A percentile compares a stretch with the other conserved stretches of the same genome.
phyloP scores from a whole-genome alignment of 169 alveolate species.

The Babesia bovis region DNA sequence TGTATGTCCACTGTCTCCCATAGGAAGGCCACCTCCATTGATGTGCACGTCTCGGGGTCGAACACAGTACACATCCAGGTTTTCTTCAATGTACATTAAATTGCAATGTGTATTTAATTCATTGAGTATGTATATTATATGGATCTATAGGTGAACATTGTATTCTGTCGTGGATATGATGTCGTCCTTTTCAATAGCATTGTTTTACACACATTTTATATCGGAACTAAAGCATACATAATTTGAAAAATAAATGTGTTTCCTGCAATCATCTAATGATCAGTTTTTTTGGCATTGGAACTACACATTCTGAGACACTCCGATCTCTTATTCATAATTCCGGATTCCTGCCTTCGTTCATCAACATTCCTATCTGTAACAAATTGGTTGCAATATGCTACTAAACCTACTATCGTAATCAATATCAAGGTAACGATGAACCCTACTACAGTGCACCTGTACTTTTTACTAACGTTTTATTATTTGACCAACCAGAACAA shows the following conservation, averaged over 20 bases:
- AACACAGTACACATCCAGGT: no score
- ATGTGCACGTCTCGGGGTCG: no score
- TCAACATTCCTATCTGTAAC: constrained; percentile 27
- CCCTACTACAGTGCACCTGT: constrained; percentile 69
- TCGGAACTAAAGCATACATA: no score
- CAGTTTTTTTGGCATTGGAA: no score
- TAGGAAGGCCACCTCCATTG: no score
- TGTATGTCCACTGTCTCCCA: no score
- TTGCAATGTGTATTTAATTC: constrained; percentile 1
- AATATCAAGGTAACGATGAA: constrained; percentile 53
- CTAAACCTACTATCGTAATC: constrained; percentile 52
- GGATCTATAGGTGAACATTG: neutral
- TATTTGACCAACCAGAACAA: constrained; percentile 48
- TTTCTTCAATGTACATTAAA: neutral
- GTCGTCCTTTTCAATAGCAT: no score
- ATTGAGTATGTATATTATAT: neutral
- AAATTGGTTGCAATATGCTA: neutral
- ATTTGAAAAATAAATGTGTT: no score
- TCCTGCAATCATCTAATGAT: no score
- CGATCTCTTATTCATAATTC: constrained; percentile 23
- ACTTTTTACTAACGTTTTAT: neutral
- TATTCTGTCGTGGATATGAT: neutral
- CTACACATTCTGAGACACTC: no score
- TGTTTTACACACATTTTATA: no score
- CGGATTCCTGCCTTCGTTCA: constrained; percentile 64